These are phyloP conservation scores for Nicotiana sylvestris DNA, from an alignment of 257 asterid species.

Conservation along the genomic window DNA sequence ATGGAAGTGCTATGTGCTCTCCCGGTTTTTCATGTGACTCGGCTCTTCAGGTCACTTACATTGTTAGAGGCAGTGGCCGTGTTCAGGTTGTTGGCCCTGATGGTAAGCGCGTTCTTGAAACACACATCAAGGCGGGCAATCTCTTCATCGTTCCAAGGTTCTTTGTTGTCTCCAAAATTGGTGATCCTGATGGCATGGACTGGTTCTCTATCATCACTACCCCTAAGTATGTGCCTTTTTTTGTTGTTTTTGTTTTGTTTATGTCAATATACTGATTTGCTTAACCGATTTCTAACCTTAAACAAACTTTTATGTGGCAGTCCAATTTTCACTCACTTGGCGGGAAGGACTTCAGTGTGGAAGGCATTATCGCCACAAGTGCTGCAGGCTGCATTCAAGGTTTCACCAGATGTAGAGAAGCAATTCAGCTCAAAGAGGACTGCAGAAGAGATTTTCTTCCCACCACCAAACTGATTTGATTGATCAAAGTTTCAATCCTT, in stretches of 20 bases:
- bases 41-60: constrained; percentile 81
- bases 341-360: constrained; percentile 62
- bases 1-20: constrained; percentile 81
- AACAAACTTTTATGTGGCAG: constrained; percentile 22
- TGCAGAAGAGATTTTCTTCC: constrained; percentile 78
- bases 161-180: constrained; percentile 81
- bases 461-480: constrained; percentile 50
- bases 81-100: constrained; percentile 75
- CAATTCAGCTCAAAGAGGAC: constrained; percentile 64
- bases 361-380: constrained; percentile 61
- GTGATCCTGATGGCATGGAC: constrained; percentile 72
- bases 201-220: constrained; percentile 95
- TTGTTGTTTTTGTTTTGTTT: not conserved
- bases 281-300: not conserved
- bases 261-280: not conserved
- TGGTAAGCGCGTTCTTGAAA: constrained; percentile 66
- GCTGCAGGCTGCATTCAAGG: constrained; percentile 58
- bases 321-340: constrained; percentile 57
- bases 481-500: not conserved
- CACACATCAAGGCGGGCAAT: constrained; percentile 52
- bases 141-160: constrained; percentile 75
- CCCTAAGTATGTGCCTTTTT: constrained; percentile 50
- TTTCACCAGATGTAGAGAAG: constrained; percentile 50
- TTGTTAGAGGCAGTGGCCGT: constrained; percentile 82
- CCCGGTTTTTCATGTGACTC: constrained; percentile 93